phyloP scores from a whole-genome alignment of 2,329 filamentous ascomycete genomes.

The Aureobasidium namibiae region DNA sequence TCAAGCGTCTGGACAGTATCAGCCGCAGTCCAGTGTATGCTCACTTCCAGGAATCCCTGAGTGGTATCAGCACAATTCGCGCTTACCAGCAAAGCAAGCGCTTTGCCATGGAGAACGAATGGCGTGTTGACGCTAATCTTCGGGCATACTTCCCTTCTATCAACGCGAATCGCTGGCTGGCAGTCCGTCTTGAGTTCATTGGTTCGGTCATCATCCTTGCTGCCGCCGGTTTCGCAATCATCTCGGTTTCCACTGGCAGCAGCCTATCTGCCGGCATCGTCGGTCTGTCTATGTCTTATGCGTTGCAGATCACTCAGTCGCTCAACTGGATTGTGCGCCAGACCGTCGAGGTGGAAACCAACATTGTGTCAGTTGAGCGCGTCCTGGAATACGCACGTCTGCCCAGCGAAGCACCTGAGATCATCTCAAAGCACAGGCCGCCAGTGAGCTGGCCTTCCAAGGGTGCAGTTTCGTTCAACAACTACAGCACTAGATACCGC shows the following conservation, averaged over 20 bases:
- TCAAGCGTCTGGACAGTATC: slow-evolving; percentile 92
- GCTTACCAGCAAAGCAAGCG: slow-evolving; percentile 84
- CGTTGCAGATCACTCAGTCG: slow-evolving; percentile 90
- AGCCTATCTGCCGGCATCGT: slow-evolving; percentile 64
- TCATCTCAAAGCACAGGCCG: slow-evolving; percentile 79
- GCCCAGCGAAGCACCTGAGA: slow-evolving; percentile 88
- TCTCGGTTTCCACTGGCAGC: slow-evolving; percentile 64
- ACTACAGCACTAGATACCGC: slow-evolving; percentile 91
- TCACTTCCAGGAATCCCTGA: slow-evolving; percentile 95
- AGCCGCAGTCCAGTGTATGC: slow-evolving; percentile 94
- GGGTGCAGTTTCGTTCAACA: slow-evolving; percentile 81
- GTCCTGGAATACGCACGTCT: slow-evolving; percentile 90
- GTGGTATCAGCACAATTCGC: slow-evolving; percentile 88
- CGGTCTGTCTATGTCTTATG: slow-evolving; percentile 93
- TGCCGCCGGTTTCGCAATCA: slow-evolving; percentile 72
- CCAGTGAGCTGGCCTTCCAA: slow-evolving; percentile 85
- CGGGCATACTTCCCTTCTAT: slow-evolving; percentile 94
- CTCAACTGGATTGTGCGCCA: slow-evolving; percentile 99
- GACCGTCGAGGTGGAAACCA: slow-evolving; percentile 99
- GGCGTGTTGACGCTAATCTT: slow-evolving; percentile 90
- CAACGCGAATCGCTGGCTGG: slow-evolving; percentile 83
- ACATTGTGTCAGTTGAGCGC: slow-evolving; percentile 96
- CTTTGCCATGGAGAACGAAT: slow-evolving; percentile 91
- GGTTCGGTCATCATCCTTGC: slow-evolving; percentile 88
- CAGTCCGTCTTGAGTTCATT: slow-evolving; percentile 89